A percentile compares a stretch with the other conserved stretches of the same genome.
Conservation (phyloP, 2,329 filamentous ascomycete genomes). For the Fusarium dimerum region DNA sequence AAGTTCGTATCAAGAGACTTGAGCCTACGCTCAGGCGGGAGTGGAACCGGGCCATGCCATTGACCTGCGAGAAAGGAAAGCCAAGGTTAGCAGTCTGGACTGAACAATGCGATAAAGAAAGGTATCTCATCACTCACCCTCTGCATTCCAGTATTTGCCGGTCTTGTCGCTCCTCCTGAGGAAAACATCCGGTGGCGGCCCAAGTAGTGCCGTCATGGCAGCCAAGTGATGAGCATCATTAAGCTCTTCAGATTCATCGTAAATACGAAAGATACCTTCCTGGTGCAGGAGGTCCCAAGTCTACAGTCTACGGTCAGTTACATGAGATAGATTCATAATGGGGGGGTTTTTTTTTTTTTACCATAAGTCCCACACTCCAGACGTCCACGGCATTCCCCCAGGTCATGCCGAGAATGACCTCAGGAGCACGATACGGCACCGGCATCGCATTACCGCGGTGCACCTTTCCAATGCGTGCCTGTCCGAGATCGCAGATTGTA, state of each 20-base stretch:
- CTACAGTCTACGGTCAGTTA: no score
- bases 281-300: conserved; percentile 29
- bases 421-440: conserved; percentile 35
- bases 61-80: conserved; percentile 19
- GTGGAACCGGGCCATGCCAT: conserved; percentile 27
- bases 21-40: conserved; percentile 19
- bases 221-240: conserved; percentile 33
- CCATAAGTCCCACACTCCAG: conserved; percentile 39
- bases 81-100: not conserved
- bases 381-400: conserved; percentile 37
- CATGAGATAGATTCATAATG: no score
- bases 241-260: conserved; percentile 22
- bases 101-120: no score
- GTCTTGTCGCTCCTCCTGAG: conserved; percentile 20
- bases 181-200: conserved; percentile 29
- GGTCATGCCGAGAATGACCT: conserved; percentile 38
- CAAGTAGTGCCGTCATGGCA: conserved; percentile 30
- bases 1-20: conserved; percentile 16
- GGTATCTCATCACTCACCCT: conserved; percentile 20
- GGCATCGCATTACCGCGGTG: conserved; percentile 31
- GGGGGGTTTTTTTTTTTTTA: conserved; percentile 20
- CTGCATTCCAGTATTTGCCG: conserved; percentile 27
- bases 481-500: conserved; percentile 37
- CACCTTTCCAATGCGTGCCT: conserved; percentile 34
- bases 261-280: conserved; percentile 24